A percentile compares a stretch with the other conserved stretches of the same genome.
phyloP scores from a whole-genome alignment of 2,329 filamentous ascomycete genomes.

The Cryphonectria naterciae region DNA sequence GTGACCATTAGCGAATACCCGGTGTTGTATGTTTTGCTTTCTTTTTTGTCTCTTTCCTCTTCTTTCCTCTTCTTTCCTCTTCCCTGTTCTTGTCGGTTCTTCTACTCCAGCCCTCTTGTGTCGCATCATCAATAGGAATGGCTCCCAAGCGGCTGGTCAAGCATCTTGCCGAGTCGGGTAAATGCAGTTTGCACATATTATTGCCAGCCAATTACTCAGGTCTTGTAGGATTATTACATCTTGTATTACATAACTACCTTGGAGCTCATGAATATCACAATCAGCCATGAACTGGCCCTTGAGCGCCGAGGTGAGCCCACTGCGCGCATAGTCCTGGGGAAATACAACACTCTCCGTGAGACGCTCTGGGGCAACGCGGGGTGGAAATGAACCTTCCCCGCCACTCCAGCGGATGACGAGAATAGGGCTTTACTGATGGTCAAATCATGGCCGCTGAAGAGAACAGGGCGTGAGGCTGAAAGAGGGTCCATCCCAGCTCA shows the following conservation, averaged over 20 bases:
- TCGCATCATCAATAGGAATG: background rate
- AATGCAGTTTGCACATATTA: background rate
- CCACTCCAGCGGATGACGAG: constrained; percentile 8
- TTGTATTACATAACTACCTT: background rate
- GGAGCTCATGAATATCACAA: background rate
- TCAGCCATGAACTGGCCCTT: background rate
- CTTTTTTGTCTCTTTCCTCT: background rate
- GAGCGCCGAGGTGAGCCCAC: background rate
- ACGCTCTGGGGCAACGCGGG: constrained; percentile 14
- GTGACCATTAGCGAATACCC: constrained; percentile 7
- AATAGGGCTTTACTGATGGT: constrained; percentile 1
- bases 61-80: no score
- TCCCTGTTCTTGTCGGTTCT: background rate
- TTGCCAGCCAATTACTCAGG: background rate
- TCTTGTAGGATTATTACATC: background rate
- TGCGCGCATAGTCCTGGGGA: constrained; percentile 9
- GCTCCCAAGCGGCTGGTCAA: background rate
- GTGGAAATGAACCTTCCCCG: background rate
- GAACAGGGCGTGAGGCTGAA: constrained; percentile 12
- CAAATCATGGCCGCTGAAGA: background rate
- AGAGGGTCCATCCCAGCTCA: constrained; percentile 17
- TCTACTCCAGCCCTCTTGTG: background rate
- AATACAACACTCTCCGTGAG: constrained; percentile 1
- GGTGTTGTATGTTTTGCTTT: background rate
- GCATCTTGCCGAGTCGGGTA: background rate